Conservation (phyloP, 768 basidiomycete genomes). For the Boletus rubropictus region DNA sequence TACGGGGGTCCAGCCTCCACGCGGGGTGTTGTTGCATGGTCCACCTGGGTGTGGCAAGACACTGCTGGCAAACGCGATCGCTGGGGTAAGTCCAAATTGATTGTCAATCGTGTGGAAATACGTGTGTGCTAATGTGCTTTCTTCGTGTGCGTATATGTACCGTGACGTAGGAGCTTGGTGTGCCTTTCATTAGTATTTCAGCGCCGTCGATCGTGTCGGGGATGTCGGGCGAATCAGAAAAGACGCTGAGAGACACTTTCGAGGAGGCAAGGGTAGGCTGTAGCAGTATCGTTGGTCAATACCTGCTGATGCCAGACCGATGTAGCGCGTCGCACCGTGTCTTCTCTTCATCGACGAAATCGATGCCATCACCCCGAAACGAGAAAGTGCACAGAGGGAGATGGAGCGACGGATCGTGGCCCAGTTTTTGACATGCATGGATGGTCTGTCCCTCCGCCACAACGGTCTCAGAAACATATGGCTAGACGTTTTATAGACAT, state of each 20-base stretch:
- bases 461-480: neutral
- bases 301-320: neutral
- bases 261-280: slow-evolving; percentile 84
- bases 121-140: neutral
- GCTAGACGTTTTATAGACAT: slow-evolving; percentile 56
- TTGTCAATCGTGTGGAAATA: neutral
- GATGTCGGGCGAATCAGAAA: slow-evolving; percentile 98
- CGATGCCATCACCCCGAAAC: slow-evolving; percentile 94
- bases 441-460: slow-evolving; percentile 52
- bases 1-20: slow-evolving; percentile 86
- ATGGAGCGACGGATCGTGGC: slow-evolving; percentile 98
- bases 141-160: no score
- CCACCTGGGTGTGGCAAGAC: slow-evolving; percentile 99
- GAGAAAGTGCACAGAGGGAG: slow-evolving; percentile 96
- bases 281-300: neutral
- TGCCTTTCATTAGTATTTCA: slow-evolving; percentile 92
- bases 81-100: slow-evolving; percentile 60
- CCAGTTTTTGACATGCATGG: slow-evolving; percentile 97
- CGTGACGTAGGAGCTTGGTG: slow-evolving; percentile 66
- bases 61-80: slow-evolving; percentile 87
- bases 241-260: slow-evolving; percentile 91
- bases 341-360: slow-evolving; percentile 97
- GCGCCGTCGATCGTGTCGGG: slow-evolving; percentile 95
- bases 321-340: slow-evolving; percentile 82
- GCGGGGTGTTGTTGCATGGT: slow-evolving; percentile 90